Evolutionary conservation across 108 stramenopile genomes (phyloP).

Genomic region (Aurantiochytrium sp.): DNA sequence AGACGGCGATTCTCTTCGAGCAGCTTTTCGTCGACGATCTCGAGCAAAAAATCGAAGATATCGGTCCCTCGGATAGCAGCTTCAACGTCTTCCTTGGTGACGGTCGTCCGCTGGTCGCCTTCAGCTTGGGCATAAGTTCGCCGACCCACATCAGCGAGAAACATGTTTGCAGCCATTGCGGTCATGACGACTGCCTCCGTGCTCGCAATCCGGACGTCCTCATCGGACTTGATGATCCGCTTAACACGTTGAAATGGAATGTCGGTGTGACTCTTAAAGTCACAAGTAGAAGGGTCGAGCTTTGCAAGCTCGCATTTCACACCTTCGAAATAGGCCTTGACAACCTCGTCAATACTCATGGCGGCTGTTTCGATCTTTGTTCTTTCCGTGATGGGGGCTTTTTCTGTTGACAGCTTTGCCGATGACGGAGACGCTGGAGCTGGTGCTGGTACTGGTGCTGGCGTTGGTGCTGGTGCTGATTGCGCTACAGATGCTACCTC

Average conservation of each 20-base stretch:
- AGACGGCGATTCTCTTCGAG: not conserved
- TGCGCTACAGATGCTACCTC: no score
- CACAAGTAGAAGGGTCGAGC: not conserved
- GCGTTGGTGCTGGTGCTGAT: not conserved
- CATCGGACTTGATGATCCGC: constrained; percentile 20
- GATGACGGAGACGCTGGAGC: not conserved
- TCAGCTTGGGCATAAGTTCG: not conserved
- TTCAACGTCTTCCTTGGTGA: constrained; percentile 75
- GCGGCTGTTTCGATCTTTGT: not conserved
- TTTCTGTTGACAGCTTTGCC: not conserved
- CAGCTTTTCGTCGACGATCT: not conserved
- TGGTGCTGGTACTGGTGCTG: not conserved
- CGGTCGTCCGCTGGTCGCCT: constrained; percentile 45
- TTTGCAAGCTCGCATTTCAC: not conserved
- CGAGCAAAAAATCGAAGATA: constrained; percentile 53
- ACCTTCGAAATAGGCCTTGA: not conserved
- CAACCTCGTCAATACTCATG: not conserved
- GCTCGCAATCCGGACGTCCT: not conserved
- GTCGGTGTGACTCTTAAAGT: constrained; percentile 1
- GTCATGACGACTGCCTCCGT: not conserved
- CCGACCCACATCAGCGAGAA: not conserved
- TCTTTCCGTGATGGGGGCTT: not conserved
- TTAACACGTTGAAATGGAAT: constrained; percentile 4
- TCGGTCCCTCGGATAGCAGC: constrained; percentile 75
- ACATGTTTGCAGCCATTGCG: not conserved